Conservation (phyloP, 1,284 basidiomycete genomes). For the Malassezia psittaci region DNA sequence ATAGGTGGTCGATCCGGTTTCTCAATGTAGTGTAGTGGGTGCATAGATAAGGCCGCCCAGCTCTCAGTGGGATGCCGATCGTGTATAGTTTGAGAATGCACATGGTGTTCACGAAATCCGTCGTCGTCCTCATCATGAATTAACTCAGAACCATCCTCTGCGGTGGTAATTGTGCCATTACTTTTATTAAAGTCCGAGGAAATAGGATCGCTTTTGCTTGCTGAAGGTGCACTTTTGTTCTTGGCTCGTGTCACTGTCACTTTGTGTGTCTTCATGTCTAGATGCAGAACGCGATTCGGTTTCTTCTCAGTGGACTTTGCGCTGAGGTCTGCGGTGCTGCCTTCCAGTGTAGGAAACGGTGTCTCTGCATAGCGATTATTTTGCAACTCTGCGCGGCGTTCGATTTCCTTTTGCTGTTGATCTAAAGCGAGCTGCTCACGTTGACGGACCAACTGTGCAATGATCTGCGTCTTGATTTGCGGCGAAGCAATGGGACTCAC, state of each 20-base stretch:
- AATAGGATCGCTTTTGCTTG: neutral
- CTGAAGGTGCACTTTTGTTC: neutral
- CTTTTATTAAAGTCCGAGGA: neutral
- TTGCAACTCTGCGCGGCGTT: neutral
- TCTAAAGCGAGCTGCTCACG: slow-evolving; percentile 10
- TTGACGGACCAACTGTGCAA: neutral
- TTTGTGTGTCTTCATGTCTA: slow-evolving; percentile 18
- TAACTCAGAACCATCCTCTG: slow-evolving; percentile 9
- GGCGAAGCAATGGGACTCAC: slow-evolving; percentile 7
- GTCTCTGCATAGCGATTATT: neutral
- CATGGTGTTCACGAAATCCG: neutral
- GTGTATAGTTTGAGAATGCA: neutral
- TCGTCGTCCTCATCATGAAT: slow-evolving; percentile 11
- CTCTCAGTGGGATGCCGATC: neutral
- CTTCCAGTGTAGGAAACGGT: slow-evolving; percentile 1
- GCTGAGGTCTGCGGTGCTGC: neutral
- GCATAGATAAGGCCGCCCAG: neutral
- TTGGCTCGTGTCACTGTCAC: slow-evolving; percentile 9
- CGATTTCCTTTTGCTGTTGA: slow-evolving; percentile 5
- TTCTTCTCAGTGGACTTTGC: neutral
- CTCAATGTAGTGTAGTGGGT: neutral
- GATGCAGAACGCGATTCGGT: slow-evolving; percentile 10
- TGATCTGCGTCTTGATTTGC: neutral
- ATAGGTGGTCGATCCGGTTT: neutral
- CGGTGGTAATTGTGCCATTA: neutral